Conservation (phyloP, 495 filamentous ascomycete species). For the Oidiodendron maius region DNA sequence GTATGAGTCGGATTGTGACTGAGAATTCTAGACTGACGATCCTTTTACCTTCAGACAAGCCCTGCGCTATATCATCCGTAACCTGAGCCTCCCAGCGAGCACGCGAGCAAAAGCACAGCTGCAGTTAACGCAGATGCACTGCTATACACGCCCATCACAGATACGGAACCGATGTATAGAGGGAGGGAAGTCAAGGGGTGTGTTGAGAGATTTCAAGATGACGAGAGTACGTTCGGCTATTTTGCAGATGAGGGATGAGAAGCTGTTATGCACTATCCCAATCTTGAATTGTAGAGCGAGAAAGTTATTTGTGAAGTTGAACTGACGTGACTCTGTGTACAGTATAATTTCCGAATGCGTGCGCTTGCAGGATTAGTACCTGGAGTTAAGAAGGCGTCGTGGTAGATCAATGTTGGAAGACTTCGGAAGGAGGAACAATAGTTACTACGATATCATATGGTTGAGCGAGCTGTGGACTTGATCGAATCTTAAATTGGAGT, state of each 20-base stretch:
- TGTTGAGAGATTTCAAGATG: slow-evolving; percentile 86
- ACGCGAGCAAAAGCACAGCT: slow-evolving; percentile 86
- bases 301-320: background rate
- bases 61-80: slow-evolving; percentile 88
- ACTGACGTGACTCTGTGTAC: background rate
- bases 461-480: too few relatives aligned
- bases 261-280: background rate
- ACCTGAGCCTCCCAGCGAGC: slow-evolving; percentile 76
- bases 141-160: slow-evolving; percentile 87
- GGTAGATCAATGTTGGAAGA: too few relatives aligned
- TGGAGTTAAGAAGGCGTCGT: slow-evolving; percentile 92
- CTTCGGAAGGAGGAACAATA: too few relatives aligned
- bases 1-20: background rate
- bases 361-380: slow-evolving; percentile 84
- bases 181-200: slow-evolving; percentile 78
- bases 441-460: too few relatives aligned
- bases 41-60: slow-evolving; percentile 67
- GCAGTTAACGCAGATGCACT: slow-evolving; percentile 88
- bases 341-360: slow-evolving; percentile 91
- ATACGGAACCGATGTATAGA: slow-evolving; percentile 89
- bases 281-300: too few relatives aligned
- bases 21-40: background rate
- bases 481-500: background rate
- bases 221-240: slow-evolving; percentile 62
- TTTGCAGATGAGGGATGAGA: background rate